Percentiles rank a stretch among this genome's conserved stretches.
phyloP scores from a whole-genome alignment of 768 basidiomycete genomes.

The Mycena maculata region DNA sequence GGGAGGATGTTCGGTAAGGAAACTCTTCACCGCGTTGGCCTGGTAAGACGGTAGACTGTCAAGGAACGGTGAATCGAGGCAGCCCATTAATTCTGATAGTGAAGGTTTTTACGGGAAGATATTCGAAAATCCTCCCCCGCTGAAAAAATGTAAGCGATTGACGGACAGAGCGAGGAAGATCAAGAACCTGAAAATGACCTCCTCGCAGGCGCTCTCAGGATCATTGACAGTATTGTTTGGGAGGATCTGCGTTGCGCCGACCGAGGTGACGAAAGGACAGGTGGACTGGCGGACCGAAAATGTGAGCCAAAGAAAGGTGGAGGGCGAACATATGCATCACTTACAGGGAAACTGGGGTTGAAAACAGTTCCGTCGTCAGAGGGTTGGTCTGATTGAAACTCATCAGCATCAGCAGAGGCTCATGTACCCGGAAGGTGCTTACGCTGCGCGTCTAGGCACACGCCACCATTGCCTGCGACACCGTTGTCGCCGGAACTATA shows the following conservation, averaged over 20 bases:
- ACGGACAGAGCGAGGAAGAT: no score
- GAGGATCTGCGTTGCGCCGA: constrained; percentile 63
- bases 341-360: constrained; percentile 38
- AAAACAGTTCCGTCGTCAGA: constrained; percentile 37
- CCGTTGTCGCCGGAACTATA: constrained; percentile 52
- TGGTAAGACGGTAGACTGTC: constrained; percentile 60
- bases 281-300: constrained; percentile 42
- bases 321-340: not conserved
- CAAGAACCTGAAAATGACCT: constrained; percentile 59
- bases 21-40: constrained; percentile 51
- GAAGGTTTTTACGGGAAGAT: constrained; percentile 48
- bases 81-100: not conserved
- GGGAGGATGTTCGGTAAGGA: constrained; percentile 54
- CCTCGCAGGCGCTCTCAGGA: constrained; percentile 58
- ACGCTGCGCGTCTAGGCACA: constrained; percentile 39
- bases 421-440: not conserved
- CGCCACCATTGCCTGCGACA: constrained; percentile 48
- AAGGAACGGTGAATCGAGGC: not conserved
- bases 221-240: constrained; percentile 56
- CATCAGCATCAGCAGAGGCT: not conserved
- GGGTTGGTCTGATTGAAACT: constrained; percentile 24
- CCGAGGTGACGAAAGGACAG: constrained; percentile 63
- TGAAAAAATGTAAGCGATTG: no score
- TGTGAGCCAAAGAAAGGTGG: not conserved
- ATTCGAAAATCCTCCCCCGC: constrained; percentile 65